Conservation (phyloP, 495 filamentous ascomycete genomes). For the Penicillium malachiteum region DNA sequence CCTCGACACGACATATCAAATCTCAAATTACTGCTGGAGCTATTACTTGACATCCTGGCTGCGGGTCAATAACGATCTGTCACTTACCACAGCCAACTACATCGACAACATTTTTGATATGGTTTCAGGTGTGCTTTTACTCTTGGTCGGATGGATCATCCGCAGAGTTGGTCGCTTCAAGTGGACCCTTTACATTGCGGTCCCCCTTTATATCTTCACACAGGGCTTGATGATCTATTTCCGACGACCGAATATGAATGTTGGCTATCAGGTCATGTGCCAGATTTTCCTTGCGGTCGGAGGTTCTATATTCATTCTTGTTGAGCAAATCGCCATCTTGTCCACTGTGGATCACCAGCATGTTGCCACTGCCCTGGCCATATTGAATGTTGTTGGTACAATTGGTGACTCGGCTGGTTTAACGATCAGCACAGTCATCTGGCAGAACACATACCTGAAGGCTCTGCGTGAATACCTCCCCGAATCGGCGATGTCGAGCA, state of each 20-base stretch:
- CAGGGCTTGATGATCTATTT: slow-evolving; percentile 60
- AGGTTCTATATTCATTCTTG: slow-evolving; percentile 57
- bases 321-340: slow-evolving; percentile 63
- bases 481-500: slow-evolving; percentile 28
- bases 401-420: slow-evolving; percentile 65
- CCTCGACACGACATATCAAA: slow-evolving; percentile 51
- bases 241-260: slow-evolving; percentile 52
- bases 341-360: slow-evolving; percentile 60
- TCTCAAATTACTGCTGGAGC: slow-evolving; percentile 41
- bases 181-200: slow-evolving; percentile 50
- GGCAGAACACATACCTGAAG: slow-evolving; percentile 56
- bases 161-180: slow-evolving; percentile 50
- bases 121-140: slow-evolving; percentile 36
- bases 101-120: slow-evolving; percentile 49
- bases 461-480: slow-evolving; percentile 56
- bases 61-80: slow-evolving; percentile 63
- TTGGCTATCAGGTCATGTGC: slow-evolving; percentile 67
- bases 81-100: slow-evolving; percentile 50
- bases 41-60: slow-evolving; percentile 61
- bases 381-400: slow-evolving; percentile 56
- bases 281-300: slow-evolving; percentile 67
- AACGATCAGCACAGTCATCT: slow-evolving; percentile 60
- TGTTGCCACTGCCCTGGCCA: slow-evolving; percentile 60
- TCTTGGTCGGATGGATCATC: slow-evolving; percentile 52
- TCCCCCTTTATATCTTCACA: slow-evolving; percentile 55